phyloP scores from a whole-genome alignment of 306 rosid species.

The Adenanthera pavonina region DNA sequence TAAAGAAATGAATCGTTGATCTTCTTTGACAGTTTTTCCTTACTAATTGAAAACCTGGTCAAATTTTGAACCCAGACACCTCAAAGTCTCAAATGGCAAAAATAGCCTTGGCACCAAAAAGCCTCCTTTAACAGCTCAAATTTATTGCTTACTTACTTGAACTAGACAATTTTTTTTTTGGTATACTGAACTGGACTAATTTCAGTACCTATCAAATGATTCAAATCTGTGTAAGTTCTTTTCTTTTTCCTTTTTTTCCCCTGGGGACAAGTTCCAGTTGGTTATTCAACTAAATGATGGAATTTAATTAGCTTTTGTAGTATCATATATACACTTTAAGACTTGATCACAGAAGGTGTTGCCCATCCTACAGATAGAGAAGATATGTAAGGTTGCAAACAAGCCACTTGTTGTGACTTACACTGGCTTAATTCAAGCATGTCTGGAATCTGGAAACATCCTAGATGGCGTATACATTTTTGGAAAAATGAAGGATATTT shows the following conservation, averaged over 20 bases:
- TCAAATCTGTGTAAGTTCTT: neutral
- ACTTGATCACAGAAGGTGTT: conserved; percentile 34
- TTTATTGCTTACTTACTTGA: neutral
- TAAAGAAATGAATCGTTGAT: conserved; percentile 6
- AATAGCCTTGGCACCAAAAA: conserved; percentile 4
- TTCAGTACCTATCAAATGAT: conserved; percentile 12
- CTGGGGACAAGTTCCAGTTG: neutral
- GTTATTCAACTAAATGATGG: conserved; percentile 14
- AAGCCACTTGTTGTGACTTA: conserved; percentile 95
- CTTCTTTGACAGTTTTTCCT: neutral
- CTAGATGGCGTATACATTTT: conserved; percentile 72
- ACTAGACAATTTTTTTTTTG: no score
- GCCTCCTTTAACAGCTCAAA: neutral
- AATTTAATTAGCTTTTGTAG: conserved; percentile 18
- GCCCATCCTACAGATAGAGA: conserved; percentile 70
- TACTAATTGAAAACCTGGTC: neutral
- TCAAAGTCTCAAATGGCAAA: conserved; percentile 10
- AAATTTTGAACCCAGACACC: neutral
- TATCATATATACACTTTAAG: conserved; percentile 22
- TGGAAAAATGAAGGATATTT: conserved; percentile 72
- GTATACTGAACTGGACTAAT: conserved; percentile 23
- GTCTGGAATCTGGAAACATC: conserved; percentile 70
- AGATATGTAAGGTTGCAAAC: conserved; percentile 90
- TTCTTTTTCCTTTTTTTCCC: no score
- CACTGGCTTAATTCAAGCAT: conserved; percentile 93